Evolutionary conservation across 441 rosid species (phyloP), one percentile per base, ranked within the genome.

Genomic region (Populus hybrid): DNA sequence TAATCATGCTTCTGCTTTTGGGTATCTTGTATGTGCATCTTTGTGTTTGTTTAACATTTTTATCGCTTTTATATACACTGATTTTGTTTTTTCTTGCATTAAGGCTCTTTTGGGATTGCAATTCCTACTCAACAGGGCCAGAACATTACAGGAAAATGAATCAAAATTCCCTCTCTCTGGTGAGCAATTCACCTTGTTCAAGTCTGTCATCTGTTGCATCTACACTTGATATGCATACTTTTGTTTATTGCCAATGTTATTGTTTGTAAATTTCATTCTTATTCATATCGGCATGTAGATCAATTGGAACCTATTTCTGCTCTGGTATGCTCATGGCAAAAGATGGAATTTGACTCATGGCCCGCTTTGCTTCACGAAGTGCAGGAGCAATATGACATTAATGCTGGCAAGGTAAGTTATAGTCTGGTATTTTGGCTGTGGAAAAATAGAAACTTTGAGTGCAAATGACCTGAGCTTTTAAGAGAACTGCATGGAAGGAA

Each of bases 61-160:
- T 67, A 34, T 54, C 1, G 59, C 54, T 61, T 16, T 74, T 72
- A 23, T 57, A 10, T 50, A 65, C 40, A 73, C 78, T 80, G 73
- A 80, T 67, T 16, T 71, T 26, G 65, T 23, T 79, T 74, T 83
- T 69, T 81, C 63, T 80, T 80, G 14, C 77, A 66, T 85, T 82
- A 84, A 96, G 98, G 90, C 91, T 75, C 90, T 97, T 70, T 88
- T 93, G 69, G 99, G 98, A 77, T 77, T 97, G 89, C 99, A 92
- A 82, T 91, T 93, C 80, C 80, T 97, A 75, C 88, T 92, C 64
- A 86, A 88, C 84, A 87, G 87, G 85, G 85, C 78, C 57, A 86
- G 80, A 76, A 79, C 79, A 21, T 83, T 94, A 76, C 89, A 82
- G 77, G 97, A 93, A 83, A 88, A 83, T 75, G 95, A 95, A 76